Base-by-base conservation (phyloP, 768 basidiomycete genomes). In the Auriscalpium microsporum region DNA sequence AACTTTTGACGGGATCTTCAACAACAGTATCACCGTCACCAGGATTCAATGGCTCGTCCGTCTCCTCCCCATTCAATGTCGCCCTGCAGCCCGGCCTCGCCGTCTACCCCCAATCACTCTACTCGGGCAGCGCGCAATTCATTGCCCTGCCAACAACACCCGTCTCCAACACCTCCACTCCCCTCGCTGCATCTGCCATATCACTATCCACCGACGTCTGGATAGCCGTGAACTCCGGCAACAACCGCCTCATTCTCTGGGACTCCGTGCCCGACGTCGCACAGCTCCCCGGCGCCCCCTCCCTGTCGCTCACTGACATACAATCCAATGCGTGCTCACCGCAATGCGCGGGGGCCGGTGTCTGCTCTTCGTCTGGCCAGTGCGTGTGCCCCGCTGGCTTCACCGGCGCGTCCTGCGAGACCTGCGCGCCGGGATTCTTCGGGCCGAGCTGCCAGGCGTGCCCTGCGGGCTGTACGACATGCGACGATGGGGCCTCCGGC, bases 401-500 rank as follows among this genome's bases (percentile, higher is more conserved):
- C 67, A 82, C 77, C 0, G 92, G 92, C 4, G 67, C 82, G 5
- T 82, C 85, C 0, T 95, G 93, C 70, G 90, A 94, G 65, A 72
- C 80, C 0, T 95, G 92, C 61, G 75, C 81, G 1, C 36, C 75
- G 6, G 87, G 87, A 0, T 86, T 86, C 68, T 95, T 87, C 63
- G 92, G 92, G 0, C 75, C 83, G 1, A 73, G 68, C 0, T 94
- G 92, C 65, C 71, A 81, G 53, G 66, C 82, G 5, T 93, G 90
- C 62, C 85, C 89, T 1, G 68, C 73, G 0, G 81, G 79, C 5
- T 94, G 92, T 68, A 63, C 73, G 0, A 68, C 76, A 3, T 94
- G 92, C 65, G 86, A 91, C 59, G 83, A 89, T 16, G 91, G 92
- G 6, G 82, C 88, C 44, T 77, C 83, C 0, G 92, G 92, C 0